Evolutionary conservation across 208 protist species (phyloP).

Genomic region (Leishmania amazonensis): DNA sequence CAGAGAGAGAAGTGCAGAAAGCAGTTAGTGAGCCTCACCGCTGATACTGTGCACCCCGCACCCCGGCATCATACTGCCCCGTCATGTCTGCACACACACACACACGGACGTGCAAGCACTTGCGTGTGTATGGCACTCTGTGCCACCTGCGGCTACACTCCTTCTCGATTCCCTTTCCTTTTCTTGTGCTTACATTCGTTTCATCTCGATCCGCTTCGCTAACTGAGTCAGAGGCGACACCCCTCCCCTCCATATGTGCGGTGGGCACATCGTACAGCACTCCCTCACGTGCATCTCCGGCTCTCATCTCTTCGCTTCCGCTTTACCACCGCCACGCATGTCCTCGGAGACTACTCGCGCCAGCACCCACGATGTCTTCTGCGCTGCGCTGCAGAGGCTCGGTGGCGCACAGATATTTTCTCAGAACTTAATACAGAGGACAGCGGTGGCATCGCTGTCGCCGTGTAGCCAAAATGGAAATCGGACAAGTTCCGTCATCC

Average conservation of each 20-base stretch:
- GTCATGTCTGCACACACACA: background rate
- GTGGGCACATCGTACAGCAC: background rate
- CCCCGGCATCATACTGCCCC: background rate
- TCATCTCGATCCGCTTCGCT: background rate
- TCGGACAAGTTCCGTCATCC: no score
- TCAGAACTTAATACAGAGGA: background rate
- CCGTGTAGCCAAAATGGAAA: background rate
- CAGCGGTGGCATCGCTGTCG: background rate
- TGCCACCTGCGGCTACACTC: background rate
- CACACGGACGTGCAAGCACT: background rate
- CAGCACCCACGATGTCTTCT: constrained; percentile 22
- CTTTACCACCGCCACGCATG: background rate
- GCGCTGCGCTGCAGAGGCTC: constrained; percentile 9
- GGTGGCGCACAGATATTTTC: background rate
- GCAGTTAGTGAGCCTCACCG: background rate
- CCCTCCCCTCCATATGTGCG: background rate
- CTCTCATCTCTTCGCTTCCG: background rate
- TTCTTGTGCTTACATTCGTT: background rate
- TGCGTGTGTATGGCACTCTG: background rate
- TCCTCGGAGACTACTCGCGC: background rate
- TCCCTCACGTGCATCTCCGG: background rate
- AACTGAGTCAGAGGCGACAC: background rate
- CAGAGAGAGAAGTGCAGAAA: background rate
- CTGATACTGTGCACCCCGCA: background rate
- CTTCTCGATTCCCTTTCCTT: background rate